Conservation (phyloP, 2,329 filamentous ascomycete species). For the Beauveria rudraprayagi region DNA sequence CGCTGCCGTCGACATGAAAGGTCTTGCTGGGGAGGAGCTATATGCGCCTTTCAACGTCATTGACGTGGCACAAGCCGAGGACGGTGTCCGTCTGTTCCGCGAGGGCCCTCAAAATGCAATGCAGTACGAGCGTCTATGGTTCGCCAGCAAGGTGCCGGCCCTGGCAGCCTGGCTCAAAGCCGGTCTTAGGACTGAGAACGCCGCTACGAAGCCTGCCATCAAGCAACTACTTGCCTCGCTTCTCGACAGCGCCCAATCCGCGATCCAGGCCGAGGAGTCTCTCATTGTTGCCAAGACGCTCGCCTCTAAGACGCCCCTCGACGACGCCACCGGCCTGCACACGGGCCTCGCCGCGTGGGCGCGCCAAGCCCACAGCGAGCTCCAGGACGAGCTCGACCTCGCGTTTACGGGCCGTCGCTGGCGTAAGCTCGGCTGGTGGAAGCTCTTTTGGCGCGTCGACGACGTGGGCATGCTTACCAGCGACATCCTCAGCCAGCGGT, state of each 20-base stretch:
- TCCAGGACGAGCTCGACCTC: constrained; percentile 69
- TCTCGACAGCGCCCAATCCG: constrained; percentile 43
- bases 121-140: constrained; percentile 68
- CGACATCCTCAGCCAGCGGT: constrained; percentile 68
- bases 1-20: constrained; percentile 51
- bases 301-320: constrained; percentile 26
- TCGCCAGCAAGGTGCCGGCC: constrained; percentile 57
- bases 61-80: constrained; percentile 53
- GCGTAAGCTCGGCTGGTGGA: constrained; percentile 85
- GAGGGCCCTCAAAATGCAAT: constrained; percentile 61
- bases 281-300: constrained; percentile 27
- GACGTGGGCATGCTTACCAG: constrained; percentile 78
- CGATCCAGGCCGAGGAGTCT: constrained; percentile 43
- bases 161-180: constrained; percentile 59
- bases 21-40: constrained; percentile 30
- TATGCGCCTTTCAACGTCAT: constrained; percentile 45
- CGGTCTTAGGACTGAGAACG: constrained; percentile 32
- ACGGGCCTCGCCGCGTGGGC: constrained; percentile 62
- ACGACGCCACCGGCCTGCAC: constrained; percentile 41
- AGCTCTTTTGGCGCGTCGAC: constrained; percentile 89
- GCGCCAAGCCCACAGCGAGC: constrained; percentile 70
- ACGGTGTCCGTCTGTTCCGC: constrained; percentile 60
- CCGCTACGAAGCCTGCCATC: constrained; percentile 56
- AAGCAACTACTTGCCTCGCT: constrained; percentile 60
- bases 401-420: constrained; percentile 71